Evolutionary conservation across 148 eudicot genomes (phyloP).

Genomic region (Polygonum aviculare): DNA sequence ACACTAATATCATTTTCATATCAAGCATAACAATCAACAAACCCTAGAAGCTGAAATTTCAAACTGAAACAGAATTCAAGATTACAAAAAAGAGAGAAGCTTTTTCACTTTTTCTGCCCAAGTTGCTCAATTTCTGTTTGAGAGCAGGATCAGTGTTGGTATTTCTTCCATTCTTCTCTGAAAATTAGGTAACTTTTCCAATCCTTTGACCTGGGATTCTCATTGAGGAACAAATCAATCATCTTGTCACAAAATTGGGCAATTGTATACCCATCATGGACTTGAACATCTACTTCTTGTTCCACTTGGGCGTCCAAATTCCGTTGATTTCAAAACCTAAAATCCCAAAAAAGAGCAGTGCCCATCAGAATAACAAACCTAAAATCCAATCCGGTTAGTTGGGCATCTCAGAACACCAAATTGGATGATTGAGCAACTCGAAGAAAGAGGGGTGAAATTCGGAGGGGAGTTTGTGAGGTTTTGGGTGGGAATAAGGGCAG

Average conservation of each 20-base stretch:
- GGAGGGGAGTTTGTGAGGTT: slow-evolving; percentile 4
- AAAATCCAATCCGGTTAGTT: background rate
- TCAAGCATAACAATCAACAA: background rate
- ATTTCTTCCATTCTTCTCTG: slow-evolving; percentile 88
- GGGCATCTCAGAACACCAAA: slow-evolving; percentile 6
- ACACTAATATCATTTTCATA: background rate
- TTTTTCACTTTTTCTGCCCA: slow-evolving; percentile 64
- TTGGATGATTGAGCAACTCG: background rate
- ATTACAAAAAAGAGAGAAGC: slow-evolving; percentile 26
- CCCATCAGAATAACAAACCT: background rate
- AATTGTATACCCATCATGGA: slow-evolving; percentile 71
- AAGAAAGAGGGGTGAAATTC: background rate
- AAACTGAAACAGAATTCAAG: too few relatives aligned
- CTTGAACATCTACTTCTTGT: slow-evolving; percentile 50
- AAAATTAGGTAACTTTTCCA: slow-evolving; percentile 79
- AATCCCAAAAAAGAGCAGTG: background rate
- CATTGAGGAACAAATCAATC: slow-evolving; percentile 76
- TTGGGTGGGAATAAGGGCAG: background rate
- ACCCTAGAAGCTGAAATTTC: background rate
- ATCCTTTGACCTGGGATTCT: slow-evolving; percentile 79
- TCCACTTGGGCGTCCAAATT: slow-evolving; percentile 24
- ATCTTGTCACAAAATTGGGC: slow-evolving; percentile 83
- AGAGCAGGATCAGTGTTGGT: slow-evolving; percentile 45
- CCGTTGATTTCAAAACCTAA: slow-evolving; percentile 18
- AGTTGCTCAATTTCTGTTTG: slow-evolving; percentile 43